Evolutionary conservation across 2,329 filamentous ascomycete species (phyloP), one percentile per base, ranked within the genome.

Genomic region (Arthrobotrys megalospora): DNA sequence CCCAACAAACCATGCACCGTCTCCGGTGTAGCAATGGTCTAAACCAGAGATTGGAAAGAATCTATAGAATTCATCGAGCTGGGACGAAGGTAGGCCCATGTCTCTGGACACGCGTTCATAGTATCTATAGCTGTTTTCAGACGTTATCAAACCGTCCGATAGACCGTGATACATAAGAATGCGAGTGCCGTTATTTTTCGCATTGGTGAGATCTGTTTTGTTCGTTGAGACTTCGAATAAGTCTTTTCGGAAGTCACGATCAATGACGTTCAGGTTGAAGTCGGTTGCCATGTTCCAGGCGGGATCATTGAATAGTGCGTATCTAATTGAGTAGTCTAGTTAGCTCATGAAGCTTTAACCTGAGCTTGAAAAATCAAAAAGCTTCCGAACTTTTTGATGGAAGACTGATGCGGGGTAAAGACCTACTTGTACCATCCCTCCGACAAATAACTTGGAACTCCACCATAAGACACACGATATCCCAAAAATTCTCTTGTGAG

Each of bases 91-190:
- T 1, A 72, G 16, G 1, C 62, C 62, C 75, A 78, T 78, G n/a
- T 70, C 53, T 12, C 53, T 50, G 2, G 63, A 69, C 5, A 78
- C 75, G 4, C 28, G 21, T 7, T 72, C 62, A 45, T 78, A 78
- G 45, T 78, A 78, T 8, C 28, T 16, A 34, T 63, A 63, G 7
- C 67, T 63, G 36, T 55, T 63, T 32, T 72, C 67, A 5, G 75
- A 71, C 7, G n/a, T 62, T 3, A 78, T 68, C 7, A 78, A 45
- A 11, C 75, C 53, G 16, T 78, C 75, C 1, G 67, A 14, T 6
- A 72, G 82, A 0, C 86, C 86, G 77, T 88, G 87, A 81, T 87
- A 88, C 81, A 86, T 83, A 6, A 88, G 55, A n/a, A 87, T 83
- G 81, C 86, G 86, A 7, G 85, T 83, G 6, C 86, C 86, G 2